Conservation (phyloP, 2,329 filamentous ascomycete species). For the Arthrobotrys conoides region DNA sequence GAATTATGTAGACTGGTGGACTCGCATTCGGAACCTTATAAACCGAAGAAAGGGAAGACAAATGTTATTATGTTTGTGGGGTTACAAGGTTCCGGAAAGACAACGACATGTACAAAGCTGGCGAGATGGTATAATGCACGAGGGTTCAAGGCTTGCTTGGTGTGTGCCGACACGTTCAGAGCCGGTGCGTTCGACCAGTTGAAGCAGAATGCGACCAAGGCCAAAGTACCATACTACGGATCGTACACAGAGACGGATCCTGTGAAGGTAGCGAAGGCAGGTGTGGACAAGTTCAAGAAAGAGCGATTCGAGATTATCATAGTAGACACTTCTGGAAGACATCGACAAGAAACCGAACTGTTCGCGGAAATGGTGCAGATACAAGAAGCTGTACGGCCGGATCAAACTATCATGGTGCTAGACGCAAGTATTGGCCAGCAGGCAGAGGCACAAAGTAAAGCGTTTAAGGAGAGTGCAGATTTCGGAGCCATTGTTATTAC, state of each 20-base stretch:
- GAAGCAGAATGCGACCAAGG: slow-evolving; percentile 98
- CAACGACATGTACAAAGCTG: slow-evolving; percentile 97
- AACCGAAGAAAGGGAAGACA: slow-evolving; percentile 93
- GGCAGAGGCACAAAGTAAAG: slow-evolving; percentile 92
- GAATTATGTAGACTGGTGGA: slow-evolving; percentile 96
- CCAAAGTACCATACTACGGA: slow-evolving; percentile 98
- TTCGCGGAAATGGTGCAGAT: slow-evolving; percentile 99
- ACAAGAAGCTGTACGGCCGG: slow-evolving; percentile 86
- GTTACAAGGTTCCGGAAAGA: slow-evolving; percentile 97
- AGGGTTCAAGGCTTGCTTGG: slow-evolving; percentile 91
- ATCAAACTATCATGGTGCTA: slow-evolving; percentile 98
- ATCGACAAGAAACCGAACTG: slow-evolving; percentile 92
- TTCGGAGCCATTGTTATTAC: slow-evolving; percentile 99
- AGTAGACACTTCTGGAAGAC: slow-evolving; percentile 94
- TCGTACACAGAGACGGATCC: slow-evolving; percentile 97
- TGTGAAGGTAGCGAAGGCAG: slow-evolving; percentile 90
- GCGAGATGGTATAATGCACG: slow-evolving; percentile 93
- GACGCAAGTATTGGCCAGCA: slow-evolving; percentile 97
- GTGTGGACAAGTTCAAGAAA: slow-evolving; percentile 99
- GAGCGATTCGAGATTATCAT: slow-evolving; percentile 98
- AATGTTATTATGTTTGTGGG: slow-evolving; percentile 99
- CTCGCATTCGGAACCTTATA: slow-evolving; percentile 94
- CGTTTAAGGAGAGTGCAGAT: slow-evolving; percentile 96
- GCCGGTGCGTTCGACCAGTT: slow-evolving; percentile 98
- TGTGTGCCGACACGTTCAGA: slow-evolving; percentile 98